These are phyloP conservation scores for Podochytrium sp. DNA, from an alignment of 192 early-diverging fungal species.

Conservation along the genomic window DNA sequence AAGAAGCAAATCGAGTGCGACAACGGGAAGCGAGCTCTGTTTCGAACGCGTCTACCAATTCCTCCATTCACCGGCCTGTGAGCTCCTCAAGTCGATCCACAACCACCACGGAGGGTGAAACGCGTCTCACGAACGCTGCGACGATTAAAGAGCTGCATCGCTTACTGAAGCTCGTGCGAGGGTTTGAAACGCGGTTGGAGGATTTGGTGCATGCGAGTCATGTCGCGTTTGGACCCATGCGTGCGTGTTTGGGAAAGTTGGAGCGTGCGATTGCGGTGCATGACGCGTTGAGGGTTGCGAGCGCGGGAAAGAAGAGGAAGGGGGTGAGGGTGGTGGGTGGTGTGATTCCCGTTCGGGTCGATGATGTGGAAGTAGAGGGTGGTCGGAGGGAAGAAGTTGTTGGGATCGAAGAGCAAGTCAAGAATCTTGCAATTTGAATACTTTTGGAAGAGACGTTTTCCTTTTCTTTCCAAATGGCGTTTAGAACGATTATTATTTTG, in stretches of 20 bases:
- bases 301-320: no score
- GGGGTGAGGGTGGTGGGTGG: no score
- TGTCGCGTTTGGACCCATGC: slow-evolving; percentile 23
- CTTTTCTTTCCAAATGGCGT: no score
- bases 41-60: not conserved
- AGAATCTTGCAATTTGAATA: no score
- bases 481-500: no score
- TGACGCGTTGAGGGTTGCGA: no score
- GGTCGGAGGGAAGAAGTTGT: no score
- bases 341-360: no score
- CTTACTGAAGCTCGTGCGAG: not conserved
- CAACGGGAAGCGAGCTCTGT: not conserved
- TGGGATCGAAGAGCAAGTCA: no score
- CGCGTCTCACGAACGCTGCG: not conserved
- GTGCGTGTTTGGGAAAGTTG: slow-evolving; percentile 7
- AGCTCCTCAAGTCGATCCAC: not conserved
- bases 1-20: not conserved
- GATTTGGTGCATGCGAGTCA: slow-evolving; percentile 12
- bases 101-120: slow-evolving; percentile 2
- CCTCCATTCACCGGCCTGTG: not conserved
- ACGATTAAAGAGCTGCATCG: slow-evolving; percentile 2
- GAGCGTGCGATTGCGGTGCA: not conserved
- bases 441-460: no score
- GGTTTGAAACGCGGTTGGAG: not conserved
- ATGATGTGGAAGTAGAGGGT: no score